These are phyloP conservation scores for Claviceps sp. DNA, from an alignment of 2,329 filamentous ascomycete genomes.

Conservation along the genomic window DNA sequence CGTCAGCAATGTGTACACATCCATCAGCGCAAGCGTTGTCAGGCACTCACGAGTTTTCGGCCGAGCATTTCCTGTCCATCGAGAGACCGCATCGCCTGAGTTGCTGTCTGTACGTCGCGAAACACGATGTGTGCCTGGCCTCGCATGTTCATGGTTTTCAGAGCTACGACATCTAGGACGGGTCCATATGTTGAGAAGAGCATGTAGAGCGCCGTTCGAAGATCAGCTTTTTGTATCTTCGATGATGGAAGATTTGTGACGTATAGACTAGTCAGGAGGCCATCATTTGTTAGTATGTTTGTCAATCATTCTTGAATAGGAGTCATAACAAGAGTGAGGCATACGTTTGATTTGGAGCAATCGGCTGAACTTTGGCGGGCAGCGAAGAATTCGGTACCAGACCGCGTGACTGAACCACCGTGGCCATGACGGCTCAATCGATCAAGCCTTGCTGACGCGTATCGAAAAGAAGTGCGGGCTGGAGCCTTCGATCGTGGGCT, in stretches of 20 bases:
- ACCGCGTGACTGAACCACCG: slow-evolving; percentile 25
- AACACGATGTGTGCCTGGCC: slow-evolving; percentile 92
- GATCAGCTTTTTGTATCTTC: slow-evolving; percentile 79
- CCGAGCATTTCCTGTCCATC: slow-evolving; percentile 81
- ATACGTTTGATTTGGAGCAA: slow-evolving; percentile 64
- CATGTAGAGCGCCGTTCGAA: slow-evolving; percentile 79
- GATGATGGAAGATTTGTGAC: slow-evolving; percentile 72
- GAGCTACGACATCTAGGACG: slow-evolving; percentile 78
- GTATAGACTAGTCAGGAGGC: slow-evolving; percentile 53
- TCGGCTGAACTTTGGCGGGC: slow-evolving; percentile 37
- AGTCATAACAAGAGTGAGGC: slow-evolving; percentile 13
- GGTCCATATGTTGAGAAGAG: slow-evolving; percentile 89
- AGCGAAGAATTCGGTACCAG: slow-evolving; percentile 28
- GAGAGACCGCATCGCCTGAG: slow-evolving; percentile 80
- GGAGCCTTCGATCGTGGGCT: background rate
- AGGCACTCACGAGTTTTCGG: slow-evolving; percentile 57
- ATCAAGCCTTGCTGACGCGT: background rate
- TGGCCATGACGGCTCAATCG: slow-evolving; percentile 17
- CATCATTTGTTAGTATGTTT: background rate
- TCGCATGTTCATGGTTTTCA: slow-evolving; percentile 85
- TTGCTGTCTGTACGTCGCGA: slow-evolving; percentile 78
- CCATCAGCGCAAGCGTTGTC: background rate
- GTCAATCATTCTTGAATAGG: background rate
- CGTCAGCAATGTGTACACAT: background rate
- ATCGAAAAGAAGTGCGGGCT: background rate